Evolutionary conservation across 2,329 filamentous ascomycete genomes (phyloP).

Genomic region (Fusarium veterinarium): DNA sequence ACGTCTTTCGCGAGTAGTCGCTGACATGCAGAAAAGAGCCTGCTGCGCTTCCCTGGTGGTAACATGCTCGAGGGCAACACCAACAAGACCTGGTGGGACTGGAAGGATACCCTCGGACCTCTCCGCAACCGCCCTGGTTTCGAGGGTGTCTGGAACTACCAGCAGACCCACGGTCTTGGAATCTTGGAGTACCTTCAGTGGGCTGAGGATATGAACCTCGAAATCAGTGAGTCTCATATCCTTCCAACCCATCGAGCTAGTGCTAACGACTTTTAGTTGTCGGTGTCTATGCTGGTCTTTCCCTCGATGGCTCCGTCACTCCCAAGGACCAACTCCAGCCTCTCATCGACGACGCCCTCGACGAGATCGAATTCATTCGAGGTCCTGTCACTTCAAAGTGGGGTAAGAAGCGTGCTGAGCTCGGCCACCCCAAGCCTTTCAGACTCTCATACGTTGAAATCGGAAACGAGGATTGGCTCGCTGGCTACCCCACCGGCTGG

Average conservation of each 20-base stretch:
- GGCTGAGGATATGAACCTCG: conserved; percentile 69
- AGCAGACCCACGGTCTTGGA: conserved; percentile 71
- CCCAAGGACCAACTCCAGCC: conserved; percentile 63
- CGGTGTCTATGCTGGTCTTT: conserved; percentile 68
- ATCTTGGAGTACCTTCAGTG: conserved; percentile 71
- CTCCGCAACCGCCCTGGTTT: conserved; percentile 66
- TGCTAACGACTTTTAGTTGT: conserved; percentile 55
- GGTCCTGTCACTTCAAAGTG: conserved; percentile 65
- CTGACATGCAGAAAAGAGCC: conserved; percentile 49
- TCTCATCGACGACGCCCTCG: conserved; percentile 69
- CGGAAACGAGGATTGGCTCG: conserved; percentile 75
- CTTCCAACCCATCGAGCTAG: background rate
- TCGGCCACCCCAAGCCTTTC: conserved; percentile 72
- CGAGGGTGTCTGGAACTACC: conserved; percentile 68
- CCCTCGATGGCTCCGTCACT: conserved; percentile 64
- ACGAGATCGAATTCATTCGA: conserved; percentile 72
- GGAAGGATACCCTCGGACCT: conserved; percentile 66
- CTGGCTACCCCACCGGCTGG: conserved; percentile 59
- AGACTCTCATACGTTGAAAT: conserved; percentile 71
- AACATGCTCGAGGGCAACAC: conserved; percentile 68
- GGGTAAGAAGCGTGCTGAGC: conserved; percentile 66
- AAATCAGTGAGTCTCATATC: conserved; percentile 53
- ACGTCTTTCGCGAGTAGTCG: accelerated
- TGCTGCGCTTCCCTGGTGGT: conserved; percentile 74
- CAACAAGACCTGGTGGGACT: conserved; percentile 60